Evolutionary conservation across 176 grass and related monocot genomes (phyloP).

Genomic region (Avena eriantha): DNA sequence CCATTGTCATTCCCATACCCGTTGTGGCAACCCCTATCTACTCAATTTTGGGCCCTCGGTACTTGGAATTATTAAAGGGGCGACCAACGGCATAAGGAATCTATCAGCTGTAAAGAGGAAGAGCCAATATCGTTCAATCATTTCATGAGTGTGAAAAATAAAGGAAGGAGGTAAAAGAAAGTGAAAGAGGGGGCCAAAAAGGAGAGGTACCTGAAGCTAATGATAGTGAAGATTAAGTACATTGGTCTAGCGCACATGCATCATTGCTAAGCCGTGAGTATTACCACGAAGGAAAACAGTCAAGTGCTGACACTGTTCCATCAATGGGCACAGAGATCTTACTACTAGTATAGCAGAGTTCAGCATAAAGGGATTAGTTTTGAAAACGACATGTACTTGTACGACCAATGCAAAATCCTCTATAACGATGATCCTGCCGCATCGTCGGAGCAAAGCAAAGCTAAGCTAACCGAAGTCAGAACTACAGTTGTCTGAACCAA

Average conservation of each 20-base stretch:
- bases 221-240: constrained; percentile 3
- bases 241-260: constrained; percentile 26
- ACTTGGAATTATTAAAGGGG: constrained; percentile 56
- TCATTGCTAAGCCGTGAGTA: background rate
- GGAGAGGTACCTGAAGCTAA: constrained; percentile 19
- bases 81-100: constrained; percentile 41
- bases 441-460: background rate
- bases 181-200: background rate
- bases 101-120: constrained; percentile 56
- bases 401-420: background rate
- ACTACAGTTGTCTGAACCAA: background rate
- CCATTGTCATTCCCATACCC: background rate
- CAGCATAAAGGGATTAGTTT: background rate
- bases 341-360: background rate
- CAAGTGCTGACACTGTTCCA: background rate
- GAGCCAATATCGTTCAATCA: constrained; percentile 50
- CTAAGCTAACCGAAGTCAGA: background rate
- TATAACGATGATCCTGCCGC: background rate
- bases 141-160: constrained; percentile 26
- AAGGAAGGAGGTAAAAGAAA: background rate
- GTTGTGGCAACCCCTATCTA: constrained; percentile 25
- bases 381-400: no score
- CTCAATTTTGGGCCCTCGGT: constrained; percentile 26
- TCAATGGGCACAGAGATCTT: background rate
- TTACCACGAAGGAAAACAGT: background rate